phyloP scores from a whole-genome alignment of 768 basidiomycete genomes.

The Collybiopsis luxurians region DNA sequence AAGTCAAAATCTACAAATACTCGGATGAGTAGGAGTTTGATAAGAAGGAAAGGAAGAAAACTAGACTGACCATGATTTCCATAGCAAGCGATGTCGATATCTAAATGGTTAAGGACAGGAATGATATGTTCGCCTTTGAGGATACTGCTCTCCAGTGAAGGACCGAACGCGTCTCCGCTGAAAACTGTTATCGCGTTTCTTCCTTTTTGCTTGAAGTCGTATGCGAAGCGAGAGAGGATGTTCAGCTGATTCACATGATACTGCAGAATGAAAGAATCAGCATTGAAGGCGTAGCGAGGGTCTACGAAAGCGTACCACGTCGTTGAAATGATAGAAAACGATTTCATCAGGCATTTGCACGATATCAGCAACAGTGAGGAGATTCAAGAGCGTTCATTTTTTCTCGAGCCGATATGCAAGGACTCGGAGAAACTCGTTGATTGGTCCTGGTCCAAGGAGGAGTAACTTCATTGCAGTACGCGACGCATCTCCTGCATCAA shows the following conservation, averaged over 20 bases:
- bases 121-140: not conserved
- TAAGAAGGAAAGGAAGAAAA: not conserved
- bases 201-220: not conserved
- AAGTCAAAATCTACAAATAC: not conserved
- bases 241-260: not conserved
- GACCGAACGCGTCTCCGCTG: not conserved
- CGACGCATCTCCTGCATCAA: too few species aligned
- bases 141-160: not conserved
- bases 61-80: not conserved
- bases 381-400: too few species aligned
- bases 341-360: not conserved
- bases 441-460: too few species aligned
- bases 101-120: not conserved
- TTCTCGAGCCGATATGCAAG: too few species aligned
- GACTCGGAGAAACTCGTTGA: too few species aligned
- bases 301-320: not conserved
- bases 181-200: not conserved
- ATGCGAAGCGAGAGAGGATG: not conserved
- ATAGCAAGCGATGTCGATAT: not conserved
- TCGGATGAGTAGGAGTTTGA: not conserved
- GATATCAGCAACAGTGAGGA: not conserved
- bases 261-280: too few species aligned
- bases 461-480: too few species aligned
- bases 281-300: too few species aligned
- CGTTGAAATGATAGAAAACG: not conserved